Evolutionary conservation across 2,329 filamentous ascomycete species (phyloP).

Genomic region (Scedosporium minutisporum): DNA sequence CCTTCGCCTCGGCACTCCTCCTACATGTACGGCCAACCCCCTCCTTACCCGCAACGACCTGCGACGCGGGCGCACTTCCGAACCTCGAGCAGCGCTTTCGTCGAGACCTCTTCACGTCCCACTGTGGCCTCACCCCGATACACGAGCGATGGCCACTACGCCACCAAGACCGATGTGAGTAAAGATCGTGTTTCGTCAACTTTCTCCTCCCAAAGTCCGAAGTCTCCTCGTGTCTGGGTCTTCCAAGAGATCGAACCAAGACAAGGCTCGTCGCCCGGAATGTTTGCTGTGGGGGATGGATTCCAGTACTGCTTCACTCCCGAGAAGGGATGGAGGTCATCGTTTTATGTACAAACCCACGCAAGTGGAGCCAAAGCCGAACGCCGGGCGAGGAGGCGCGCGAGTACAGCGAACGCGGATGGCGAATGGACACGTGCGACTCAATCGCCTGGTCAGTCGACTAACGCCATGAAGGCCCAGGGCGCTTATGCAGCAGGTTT

Average conservation of each 20-base stretch:
- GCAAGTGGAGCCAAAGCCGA: not conserved
- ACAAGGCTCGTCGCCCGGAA: not conserved
- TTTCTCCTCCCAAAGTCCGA: slow-evolving; percentile 1
- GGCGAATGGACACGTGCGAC: not conserved
- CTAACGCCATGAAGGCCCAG: not conserved
- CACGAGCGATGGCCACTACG: slow-evolving; percentile 53
- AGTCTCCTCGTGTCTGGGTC: not conserved
- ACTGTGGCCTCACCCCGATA: slow-evolving; percentile 49
- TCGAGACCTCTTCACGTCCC: slow-evolving; percentile 34
- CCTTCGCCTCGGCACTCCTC: not conserved
- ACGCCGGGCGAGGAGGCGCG: not conserved
- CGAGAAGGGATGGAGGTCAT: not conserved
- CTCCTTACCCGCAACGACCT: slow-evolving; percentile 9
- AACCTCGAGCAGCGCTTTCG: slow-evolving; percentile 20
- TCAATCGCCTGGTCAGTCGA: not conserved
- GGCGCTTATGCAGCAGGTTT: not conserved
- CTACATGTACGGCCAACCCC: slow-evolving; percentile 4
- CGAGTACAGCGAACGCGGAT: not conserved
- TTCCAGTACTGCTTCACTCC: not conserved
- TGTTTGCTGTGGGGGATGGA: not conserved
- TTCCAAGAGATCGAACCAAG: not conserved
- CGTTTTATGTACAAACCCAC: not conserved
- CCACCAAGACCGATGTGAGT: slow-evolving; percentile 52
- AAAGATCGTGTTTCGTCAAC: slow-evolving; percentile 9
- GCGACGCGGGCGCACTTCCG: slow-evolving; percentile 11